Evolutionary conservation across 2,329 filamentous ascomycete species (phyloP).

Genomic region (Teratosphaeria pseudoeucalypti): DNA sequence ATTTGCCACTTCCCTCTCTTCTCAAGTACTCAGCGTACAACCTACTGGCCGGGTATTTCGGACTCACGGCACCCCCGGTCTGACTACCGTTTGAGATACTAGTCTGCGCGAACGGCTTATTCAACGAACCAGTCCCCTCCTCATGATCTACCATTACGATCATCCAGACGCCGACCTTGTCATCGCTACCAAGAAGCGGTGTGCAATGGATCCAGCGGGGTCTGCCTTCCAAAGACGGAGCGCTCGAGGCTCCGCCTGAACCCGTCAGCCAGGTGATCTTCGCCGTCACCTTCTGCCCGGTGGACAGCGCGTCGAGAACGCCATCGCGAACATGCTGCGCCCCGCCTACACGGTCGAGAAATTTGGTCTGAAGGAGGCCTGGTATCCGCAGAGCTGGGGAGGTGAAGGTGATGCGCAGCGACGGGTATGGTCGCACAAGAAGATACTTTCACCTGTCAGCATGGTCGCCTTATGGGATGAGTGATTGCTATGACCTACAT

Average conservation of each 20-base stretch:
- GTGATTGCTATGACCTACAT: constrained; percentile 12
- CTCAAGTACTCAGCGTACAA: constrained; percentile 29
- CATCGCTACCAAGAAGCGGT: constrained; percentile 32
- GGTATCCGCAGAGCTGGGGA: constrained; percentile 57
- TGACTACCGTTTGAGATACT: not conserved
- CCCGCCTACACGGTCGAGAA: constrained; percentile 35
- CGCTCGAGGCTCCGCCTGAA: not conserved
- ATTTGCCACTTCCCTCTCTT: constrained; percentile 13
- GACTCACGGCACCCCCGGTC: constrained; percentile 6
- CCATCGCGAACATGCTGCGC: constrained; percentile 27
- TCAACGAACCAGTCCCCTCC: constrained; percentile 8
- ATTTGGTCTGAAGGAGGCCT: constrained; percentile 46
- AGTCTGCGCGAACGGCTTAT: not conserved
- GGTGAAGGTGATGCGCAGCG: constrained; percentile 57
- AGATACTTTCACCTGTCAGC: constrained; percentile 39
- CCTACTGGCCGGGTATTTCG: constrained; percentile 19
- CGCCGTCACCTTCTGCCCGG: constrained; percentile 32
- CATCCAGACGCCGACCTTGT: constrained; percentile 38
- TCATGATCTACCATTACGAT: constrained; percentile 36
- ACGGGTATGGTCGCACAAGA: constrained; percentile 56
- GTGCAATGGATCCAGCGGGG: constrained; percentile 36
- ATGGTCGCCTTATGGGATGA: not conserved
- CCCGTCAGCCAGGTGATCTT: constrained; percentile 31
- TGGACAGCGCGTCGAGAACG: constrained; percentile 29
- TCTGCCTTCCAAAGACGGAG: constrained; percentile 11